Evolutionary conservation across 208 protist species (phyloP), one percentile per base, ranked within the genome.

Genomic region (Leptomonas seymouri): DNA sequence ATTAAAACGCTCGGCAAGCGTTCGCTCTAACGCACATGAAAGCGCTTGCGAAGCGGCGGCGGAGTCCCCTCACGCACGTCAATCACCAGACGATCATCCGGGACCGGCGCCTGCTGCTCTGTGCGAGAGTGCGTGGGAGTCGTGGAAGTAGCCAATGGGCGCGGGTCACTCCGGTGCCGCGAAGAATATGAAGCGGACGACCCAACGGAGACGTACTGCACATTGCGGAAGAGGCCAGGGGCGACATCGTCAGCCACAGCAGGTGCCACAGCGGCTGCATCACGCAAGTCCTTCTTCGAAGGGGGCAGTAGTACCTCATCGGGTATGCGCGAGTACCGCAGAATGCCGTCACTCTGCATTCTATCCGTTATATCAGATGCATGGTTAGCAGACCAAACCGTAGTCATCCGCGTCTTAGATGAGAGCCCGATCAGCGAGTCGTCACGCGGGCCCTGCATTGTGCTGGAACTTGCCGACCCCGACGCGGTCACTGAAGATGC

Each of bases 301-400:
- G 45, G 5, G 5, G 55, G 31, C 5, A n/a, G 30, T 1, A 34
- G 25, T 18, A 39, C 31, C 27, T 36, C 51, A 34, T 15, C 25
- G 15, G 65, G 65, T 31, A 55, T 55, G 12, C 39, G 65, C 6
- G n/a, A 53, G 23, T 49, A 56, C 20, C 45, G 54, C 53, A 63
- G 44, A 48, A 63, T 54, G 42, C 44, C 44, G 15, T 55, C 65
- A 1, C 27, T 34, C 18, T 39, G 48, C 28, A 25, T 11, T 2
- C 30, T 21, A 23, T 11, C 9, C n/a, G 15, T 12, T 20, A 7
- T 57, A 21, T 57, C 30, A 2, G 0, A 0, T 15, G 7, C 51
- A 39, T 14, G 8, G 28, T 9, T 21, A 34, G 16, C 51, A 57
- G 30, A 6, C 8, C 15, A 11, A 23, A 21, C 14, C 2, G 21